phyloP scores from a whole-genome alignment of 1,284 basidiomycete species.

The Ganoderma meredithae region DNA sequence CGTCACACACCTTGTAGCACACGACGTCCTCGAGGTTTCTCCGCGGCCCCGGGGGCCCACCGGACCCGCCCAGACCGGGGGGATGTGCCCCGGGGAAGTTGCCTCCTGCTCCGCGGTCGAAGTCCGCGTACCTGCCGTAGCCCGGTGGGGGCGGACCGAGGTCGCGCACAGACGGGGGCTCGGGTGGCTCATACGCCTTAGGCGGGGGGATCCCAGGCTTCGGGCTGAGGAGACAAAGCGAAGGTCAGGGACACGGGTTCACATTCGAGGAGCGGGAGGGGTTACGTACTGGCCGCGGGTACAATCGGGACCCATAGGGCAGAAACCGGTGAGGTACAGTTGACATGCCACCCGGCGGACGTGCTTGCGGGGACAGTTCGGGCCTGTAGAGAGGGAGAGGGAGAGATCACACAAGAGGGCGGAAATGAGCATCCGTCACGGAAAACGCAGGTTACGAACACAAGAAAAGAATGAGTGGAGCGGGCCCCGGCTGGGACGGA shows the following conservation, averaged over 20 bases:
- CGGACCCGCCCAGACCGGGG: conserved; percentile 37
- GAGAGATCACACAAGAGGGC: conserved; percentile 7
- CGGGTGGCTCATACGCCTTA: conserved; percentile 82
- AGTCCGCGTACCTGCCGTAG: conserved; percentile 86
- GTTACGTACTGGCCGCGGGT: conserved; percentile 86
- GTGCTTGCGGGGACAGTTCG: conserved; percentile 92
- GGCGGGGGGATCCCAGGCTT: conserved; percentile 77
- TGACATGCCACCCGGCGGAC: conserved; percentile 92
- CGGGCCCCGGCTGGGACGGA: not conserved
- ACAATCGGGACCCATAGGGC: conserved; percentile 93
- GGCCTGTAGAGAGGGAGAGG: conserved; percentile 64
- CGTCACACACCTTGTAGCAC: conserved; percentile 81
- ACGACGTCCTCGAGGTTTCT: conserved; percentile 87
- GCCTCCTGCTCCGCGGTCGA: conserved; percentile 66
- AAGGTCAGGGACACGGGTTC: conserved; percentile 17
- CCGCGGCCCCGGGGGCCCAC: conserved; percentile 53
- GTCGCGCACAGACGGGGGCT: conserved; percentile 77
- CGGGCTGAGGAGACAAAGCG: conserved; percentile 56
- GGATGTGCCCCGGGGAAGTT: conserved; percentile 46
- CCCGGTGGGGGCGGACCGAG: conserved; percentile 93
- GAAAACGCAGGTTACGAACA: not conserved
- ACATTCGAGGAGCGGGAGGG: conserved; percentile 4
- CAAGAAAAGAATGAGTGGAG: conserved; percentile 14
- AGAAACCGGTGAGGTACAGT: conserved; percentile 93
- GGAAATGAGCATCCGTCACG: conserved; percentile 20